Base-by-base conservation (phyloP, 345 rosid genomes). In the Citrus sp. region DNA sequence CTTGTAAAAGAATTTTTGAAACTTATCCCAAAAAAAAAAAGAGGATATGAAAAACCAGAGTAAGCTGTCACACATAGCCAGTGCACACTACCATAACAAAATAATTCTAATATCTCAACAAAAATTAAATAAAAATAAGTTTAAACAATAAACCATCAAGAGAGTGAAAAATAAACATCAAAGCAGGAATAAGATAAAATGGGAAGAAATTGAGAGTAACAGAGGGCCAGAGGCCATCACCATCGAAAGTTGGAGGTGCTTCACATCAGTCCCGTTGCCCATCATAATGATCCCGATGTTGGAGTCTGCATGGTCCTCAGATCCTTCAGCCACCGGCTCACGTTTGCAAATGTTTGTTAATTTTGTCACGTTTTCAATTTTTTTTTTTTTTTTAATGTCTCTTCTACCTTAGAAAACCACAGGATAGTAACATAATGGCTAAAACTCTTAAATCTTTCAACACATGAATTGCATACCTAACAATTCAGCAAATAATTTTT, bases 221-320 rank as follows among this genome's bases (percentile, higher is more conserved):
- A 35, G 38, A 35, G 38, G 38, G 38, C 38, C 38, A 35, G 38
- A 1, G 38, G 7, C 2, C 8, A 35, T 35, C 38, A 35, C 38
- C 38, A 73, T 67, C 64, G 37, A 34, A 38, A 38, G 10, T 38
- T 38, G 10, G 42, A 95, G 98, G 85, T 95, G 97, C 80, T 93
- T 93, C 77, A 93, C 88, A 87, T 95, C 98, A 1, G 98, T 92
- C 82, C 91, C 92, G 89, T 93, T 95, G 67, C 97, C 98, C 0
- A 93, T 93, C 79, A 95, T 76, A 94, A 89, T 93, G 80, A 93
- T 95, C 61, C 91, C 95, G 1, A 95, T 93, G 80, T 93, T 95
- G 89, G 98, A 87, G 76, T 95, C 98, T 2, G 98, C 98, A 55
- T 95, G 98, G 87, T 95, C 97, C 98, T 88, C 67, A 95, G 94